Evolutionary conservation across 257 asterid species (phyloP).

Genomic region (Lycium ferocissimum): DNA sequence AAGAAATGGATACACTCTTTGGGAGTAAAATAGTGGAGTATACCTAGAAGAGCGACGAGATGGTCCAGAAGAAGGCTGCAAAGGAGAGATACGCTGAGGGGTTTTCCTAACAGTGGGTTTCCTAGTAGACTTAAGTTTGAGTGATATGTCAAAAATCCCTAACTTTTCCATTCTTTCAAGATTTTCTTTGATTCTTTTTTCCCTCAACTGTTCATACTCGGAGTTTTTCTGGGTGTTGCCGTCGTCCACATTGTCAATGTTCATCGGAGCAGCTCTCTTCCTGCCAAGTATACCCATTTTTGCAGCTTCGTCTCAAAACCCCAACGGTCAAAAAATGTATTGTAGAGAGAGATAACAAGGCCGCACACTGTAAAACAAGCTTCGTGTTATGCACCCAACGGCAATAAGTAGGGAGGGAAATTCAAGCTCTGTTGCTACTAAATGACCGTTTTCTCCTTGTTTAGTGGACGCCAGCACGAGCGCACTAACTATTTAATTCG

Average conservation of each 20-base stretch:
- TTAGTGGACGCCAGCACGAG: conserved; percentile 9
- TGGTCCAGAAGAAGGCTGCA: conserved; percentile 59
- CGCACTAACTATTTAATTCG: background rate
- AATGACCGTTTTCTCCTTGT: background rate
- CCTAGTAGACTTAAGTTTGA: conserved; percentile 56
- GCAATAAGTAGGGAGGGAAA: conserved; percentile 14
- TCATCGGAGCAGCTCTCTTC: conserved; percentile 33
- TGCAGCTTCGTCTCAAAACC: background rate
- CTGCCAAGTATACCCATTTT: conserved; percentile 17
- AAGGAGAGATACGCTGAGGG: conserved; percentile 45
- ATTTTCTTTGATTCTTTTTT: conserved; percentile 79
- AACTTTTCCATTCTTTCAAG: conserved; percentile 84
- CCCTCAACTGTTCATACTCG: conserved; percentile 75
- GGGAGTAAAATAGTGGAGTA: background rate
- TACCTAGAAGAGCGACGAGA: conserved; percentile 92
- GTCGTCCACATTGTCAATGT: conserved; percentile 17
- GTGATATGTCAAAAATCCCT: conserved; percentile 76
- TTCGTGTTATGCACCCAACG: background rate
- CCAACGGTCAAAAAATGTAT: conserved; percentile 24
- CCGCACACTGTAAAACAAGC: background rate
- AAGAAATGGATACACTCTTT: too few species aligned
- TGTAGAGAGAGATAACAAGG: background rate
- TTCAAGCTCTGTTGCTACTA: background rate
- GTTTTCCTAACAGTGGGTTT: conserved; percentile 36
- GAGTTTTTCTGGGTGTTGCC: conserved; percentile 37